Percentiles rank a stretch among this genome's conserved stretches.
Conservation (phyloP, 1,284 basidiomycete genomes). For the Malassezia brasiliensis region DNA sequence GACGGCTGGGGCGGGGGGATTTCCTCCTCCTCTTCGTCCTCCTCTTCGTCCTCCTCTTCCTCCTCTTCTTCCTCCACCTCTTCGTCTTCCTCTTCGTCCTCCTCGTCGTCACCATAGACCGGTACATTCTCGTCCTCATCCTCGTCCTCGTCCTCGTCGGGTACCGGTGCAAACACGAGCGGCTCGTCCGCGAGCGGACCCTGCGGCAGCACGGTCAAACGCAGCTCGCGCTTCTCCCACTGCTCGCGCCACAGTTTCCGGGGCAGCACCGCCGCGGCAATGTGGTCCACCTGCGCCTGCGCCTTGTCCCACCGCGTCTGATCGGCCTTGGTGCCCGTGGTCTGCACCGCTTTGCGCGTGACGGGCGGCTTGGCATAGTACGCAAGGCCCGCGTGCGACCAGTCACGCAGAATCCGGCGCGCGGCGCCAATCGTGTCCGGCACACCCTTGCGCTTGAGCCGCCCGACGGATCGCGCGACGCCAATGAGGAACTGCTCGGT, state of each 20-base stretch:
- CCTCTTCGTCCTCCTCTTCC: conserved; percentile 27
- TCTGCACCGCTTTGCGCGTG: conserved; percentile 7
- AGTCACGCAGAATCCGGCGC: conserved; percentile 38
- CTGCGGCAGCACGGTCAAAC: conserved; percentile 24
- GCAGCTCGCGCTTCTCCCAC: conserved; percentile 28
- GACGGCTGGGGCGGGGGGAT: background rate
- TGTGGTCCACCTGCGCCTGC: conserved; percentile 8
- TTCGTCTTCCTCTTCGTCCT: conserved; percentile 23
- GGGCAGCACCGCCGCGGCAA: conserved; percentile 14
- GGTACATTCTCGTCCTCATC: conserved; percentile 32
- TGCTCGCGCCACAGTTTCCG: conserved; percentile 32
- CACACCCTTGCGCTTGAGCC: conserved; percentile 33
- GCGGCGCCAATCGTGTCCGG: conserved; percentile 37
- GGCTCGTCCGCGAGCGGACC: conserved; percentile 23
- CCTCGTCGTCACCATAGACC: conserved; percentile 25
- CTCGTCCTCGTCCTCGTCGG: conserved; percentile 22
- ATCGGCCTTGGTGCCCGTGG: conserved; percentile 19
- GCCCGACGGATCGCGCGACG: conserved; percentile 32
- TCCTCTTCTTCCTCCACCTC: conserved; percentile 19
- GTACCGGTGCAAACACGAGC: conserved; percentile 12
- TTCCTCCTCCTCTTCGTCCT: conserved; percentile 22
- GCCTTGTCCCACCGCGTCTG: conserved; percentile 17
- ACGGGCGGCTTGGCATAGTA: conserved; percentile 33
- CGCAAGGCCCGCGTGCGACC: conserved; percentile 34
- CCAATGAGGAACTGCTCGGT: conserved; percentile 42